phyloP scores from a whole-genome alignment of 192 early-diverging fungal genomes.

The Mortierella hygrophila region DNA sequence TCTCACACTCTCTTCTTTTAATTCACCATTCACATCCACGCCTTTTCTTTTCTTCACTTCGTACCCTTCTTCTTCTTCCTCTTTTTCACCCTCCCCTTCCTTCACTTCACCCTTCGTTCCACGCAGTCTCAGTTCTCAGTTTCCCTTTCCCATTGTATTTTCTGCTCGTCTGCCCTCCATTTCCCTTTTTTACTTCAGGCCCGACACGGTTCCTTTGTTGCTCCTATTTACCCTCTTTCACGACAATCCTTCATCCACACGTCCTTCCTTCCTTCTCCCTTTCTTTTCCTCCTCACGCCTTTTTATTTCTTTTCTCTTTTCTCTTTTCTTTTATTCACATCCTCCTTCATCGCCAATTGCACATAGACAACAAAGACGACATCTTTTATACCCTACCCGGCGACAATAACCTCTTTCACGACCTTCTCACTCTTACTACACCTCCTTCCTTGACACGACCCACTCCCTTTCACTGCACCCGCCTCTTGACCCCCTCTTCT shows the following conservation, averaged over 20 bases:
- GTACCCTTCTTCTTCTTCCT: not conserved
- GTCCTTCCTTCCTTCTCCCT: not conserved
- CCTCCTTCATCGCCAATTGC: not conserved
- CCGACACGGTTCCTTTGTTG: too few species aligned
- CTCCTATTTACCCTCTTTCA: too few species aligned
- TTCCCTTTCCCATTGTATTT: not conserved
- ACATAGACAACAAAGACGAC: not conserved
- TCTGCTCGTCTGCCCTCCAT: not conserved
- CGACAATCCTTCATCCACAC: too few species aligned
- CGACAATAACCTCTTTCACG: not conserved
- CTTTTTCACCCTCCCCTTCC: not conserved
- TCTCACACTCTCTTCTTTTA: not conserved
- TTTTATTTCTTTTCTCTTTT: not conserved
- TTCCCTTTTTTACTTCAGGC: not conserved
- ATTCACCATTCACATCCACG: not conserved
- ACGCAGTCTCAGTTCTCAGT: not conserved
- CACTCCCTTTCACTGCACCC: not conserved
- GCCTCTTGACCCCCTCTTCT: not conserved
- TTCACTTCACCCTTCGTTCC: not conserved
- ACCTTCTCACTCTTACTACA: not conserved
- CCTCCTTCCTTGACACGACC: not conserved
- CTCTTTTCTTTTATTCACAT: not conserved
- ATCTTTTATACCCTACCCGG: not conserved
- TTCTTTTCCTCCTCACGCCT: not conserved
- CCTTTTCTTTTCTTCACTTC: not conserved